These are phyloP conservation scores for Mucor racemosus DNA, from an alignment of 371 early-diverging fungal genomes.

Conservation along the genomic window DNA sequence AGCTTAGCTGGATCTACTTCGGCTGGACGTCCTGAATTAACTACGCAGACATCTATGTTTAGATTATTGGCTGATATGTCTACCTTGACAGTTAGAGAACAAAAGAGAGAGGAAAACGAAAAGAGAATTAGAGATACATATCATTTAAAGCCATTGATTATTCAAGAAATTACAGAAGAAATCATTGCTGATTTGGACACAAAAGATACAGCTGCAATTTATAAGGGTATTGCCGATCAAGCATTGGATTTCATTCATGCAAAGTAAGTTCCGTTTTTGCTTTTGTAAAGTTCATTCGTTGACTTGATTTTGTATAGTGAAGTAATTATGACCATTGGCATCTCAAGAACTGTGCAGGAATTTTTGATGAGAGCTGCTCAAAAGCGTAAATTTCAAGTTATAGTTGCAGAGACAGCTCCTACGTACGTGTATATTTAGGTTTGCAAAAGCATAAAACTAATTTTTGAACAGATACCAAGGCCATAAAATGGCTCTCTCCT, in stretches of 20 bases:
- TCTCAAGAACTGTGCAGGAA: slow-evolving; percentile 83
- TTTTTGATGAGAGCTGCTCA: slow-evolving; percentile 88
- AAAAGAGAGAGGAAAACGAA: slow-evolving; percentile 39
- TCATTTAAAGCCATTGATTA: slow-evolving; percentile 72
- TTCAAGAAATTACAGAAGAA: slow-evolving; percentile 85
- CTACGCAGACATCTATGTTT: slow-evolving; percentile 66
- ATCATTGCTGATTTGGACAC: slow-evolving; percentile 80
- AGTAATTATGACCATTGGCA: slow-evolving; percentile 93
- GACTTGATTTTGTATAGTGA: slow-evolving; percentile 61
- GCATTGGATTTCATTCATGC: slow-evolving; percentile 90
- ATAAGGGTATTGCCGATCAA: slow-evolving; percentile 76
- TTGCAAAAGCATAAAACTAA: background rate
- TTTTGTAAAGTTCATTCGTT: background rate
- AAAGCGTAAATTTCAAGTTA: slow-evolving; percentile 89
- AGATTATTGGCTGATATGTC: slow-evolving; percentile 60
- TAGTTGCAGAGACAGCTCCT: slow-evolving; percentile 94
- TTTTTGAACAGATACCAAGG: slow-evolving; percentile 67
- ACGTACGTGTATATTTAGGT: slow-evolving; percentile 24
- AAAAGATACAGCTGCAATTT: slow-evolving; percentile 43
- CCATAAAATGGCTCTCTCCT: slow-evolving; percentile 80
- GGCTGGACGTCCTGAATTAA: slow-evolving; percentile 49
- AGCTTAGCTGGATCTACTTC: slow-evolving; percentile 19
- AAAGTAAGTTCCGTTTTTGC: slow-evolving; percentile 55
- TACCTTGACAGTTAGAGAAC: slow-evolving; percentile 25
- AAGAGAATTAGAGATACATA: slow-evolving; percentile 32